phyloP scores from a whole-genome alignment of 306 rosid species.

The cucumber (Cucumis sativus) region Cucumber_9930_V3 NC_026656.2:22230501-22231000 shows the following conservation, averaged over 20 bases:
- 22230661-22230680: not conserved
- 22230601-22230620: not conserved
- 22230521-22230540: not conserved
- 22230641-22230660: not conserved
- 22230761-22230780: not conserved
- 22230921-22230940: not conserved
- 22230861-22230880: not conserved
- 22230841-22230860: not conserved
- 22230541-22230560: not conserved
- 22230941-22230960: not conserved
- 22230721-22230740: too few relatives aligned
- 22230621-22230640: not conserved
- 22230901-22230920: not conserved
- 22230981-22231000: not conserved
- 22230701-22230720: not conserved
- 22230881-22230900: not conserved
- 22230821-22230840: not conserved
- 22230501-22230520: not conserved
- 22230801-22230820: not conserved
- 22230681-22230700: not conserved
- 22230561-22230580: not conserved
- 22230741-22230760: not conserved
- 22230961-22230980: not conserved
- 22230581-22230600: not conserved
- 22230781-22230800: not conserved